Evolutionary conservation across 805 yeast genomes (phyloP).

Genomic region (Blastobotrys parvus): DNA sequence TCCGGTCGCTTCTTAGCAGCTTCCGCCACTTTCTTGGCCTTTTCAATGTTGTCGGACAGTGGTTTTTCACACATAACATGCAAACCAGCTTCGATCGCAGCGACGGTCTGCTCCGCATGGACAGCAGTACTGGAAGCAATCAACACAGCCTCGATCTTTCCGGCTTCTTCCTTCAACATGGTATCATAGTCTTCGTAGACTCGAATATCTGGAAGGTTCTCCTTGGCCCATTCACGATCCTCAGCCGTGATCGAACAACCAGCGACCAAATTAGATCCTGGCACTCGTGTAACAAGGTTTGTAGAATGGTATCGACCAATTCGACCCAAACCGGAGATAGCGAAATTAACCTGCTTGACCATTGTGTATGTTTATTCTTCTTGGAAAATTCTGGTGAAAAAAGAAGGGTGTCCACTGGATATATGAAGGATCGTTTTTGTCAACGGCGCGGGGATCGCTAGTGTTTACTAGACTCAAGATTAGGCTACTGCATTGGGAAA

Average conservation of each 20-base stretch:
- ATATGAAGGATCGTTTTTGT: no score
- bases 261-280: conserved; percentile 16
- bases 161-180: conserved; percentile 8
- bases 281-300: conserved; percentile 7
- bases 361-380: no score
- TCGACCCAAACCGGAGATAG: conserved; percentile 14
- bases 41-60: conserved; percentile 3
- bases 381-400: no score
- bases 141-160: conserved; percentile 13
- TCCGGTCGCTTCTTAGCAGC: conserved; percentile 12
- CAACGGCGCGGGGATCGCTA: no score
- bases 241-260: conserved; percentile 14
- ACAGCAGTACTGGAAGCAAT: conserved; percentile 13
- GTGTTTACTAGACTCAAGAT: no score
- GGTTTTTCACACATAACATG: conserved; percentile 19
- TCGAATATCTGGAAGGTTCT: conserved; percentile 13
- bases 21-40: conserved; percentile 10
- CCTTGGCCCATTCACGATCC: conserved; percentile 14
- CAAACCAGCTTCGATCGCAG: conserved; percentile 13
- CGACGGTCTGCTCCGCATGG: conserved; percentile 12
- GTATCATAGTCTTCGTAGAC: conserved; percentile 11
- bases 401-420: no score
- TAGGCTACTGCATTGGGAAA: no score
- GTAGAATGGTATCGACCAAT: conserved; percentile 13
- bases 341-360: conserved; percentile 14